A percentile compares a stretch with the other conserved stretches of the same genome.
These are phyloP conservation scores for Silene latifolia DNA, from an alignment of 148 eudicot genomes.

Conservation along the genomic window DNA sequence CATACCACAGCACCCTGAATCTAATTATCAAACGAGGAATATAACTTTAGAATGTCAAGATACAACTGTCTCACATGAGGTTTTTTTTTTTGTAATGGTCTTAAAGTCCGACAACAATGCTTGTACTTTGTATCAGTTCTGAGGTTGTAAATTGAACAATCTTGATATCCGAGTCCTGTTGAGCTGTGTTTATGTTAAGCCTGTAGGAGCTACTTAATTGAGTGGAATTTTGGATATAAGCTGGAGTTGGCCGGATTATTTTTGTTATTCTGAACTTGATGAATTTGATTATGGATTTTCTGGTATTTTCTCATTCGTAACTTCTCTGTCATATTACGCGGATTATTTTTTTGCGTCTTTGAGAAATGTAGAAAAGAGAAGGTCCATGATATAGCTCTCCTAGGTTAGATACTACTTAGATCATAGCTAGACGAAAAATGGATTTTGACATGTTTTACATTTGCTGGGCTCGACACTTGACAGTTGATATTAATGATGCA, in stretches of 20 bases:
- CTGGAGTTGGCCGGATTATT: too few relatives aligned
- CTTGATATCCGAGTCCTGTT: not conserved
- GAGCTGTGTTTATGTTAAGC: not conserved
- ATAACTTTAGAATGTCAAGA: not conserved
- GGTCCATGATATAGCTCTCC: not conserved
- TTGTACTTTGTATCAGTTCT: not conserved
- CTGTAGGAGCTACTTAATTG: not conserved
- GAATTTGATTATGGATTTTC: not conserved
- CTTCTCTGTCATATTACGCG: too few relatives aligned
- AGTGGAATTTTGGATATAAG: too few relatives aligned
- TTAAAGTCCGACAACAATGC: not conserved
- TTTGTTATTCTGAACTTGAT: not conserved
- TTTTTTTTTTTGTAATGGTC: not conserved
- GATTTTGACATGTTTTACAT: too few relatives aligned
- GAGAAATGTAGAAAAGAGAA: not conserved
- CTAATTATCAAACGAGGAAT: not conserved
- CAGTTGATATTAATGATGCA: not conserved
- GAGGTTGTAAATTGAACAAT: constrained; percentile 12
- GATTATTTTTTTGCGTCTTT: not conserved
- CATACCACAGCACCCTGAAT: not conserved
- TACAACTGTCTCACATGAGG: not conserved
- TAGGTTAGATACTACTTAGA: too few relatives aligned
- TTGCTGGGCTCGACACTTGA: too few relatives aligned
- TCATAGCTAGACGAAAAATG: too few relatives aligned
- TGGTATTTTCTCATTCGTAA: not conserved